phyloP scores from a whole-genome alignment of 345 rosid genomes.

The Eucalyptus leucophloia region DNA sequence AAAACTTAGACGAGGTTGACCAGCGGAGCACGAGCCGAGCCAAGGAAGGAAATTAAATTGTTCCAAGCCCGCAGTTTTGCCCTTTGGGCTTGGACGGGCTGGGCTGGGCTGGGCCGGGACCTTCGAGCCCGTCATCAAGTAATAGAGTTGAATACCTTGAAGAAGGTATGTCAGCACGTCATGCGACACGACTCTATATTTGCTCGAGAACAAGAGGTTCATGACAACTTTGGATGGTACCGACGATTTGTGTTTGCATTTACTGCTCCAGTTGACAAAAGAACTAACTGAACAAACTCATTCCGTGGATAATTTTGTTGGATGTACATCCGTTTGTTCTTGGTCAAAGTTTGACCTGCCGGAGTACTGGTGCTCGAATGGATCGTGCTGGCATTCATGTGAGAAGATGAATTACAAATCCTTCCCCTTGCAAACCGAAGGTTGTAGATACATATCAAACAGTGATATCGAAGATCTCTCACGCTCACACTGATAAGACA shows the following conservation, averaged over 20 bases:
- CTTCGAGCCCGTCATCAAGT: background rate
- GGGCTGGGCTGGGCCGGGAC: background rate
- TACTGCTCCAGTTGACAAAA: background rate
- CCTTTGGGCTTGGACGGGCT: background rate
- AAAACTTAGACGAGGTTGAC: background rate
- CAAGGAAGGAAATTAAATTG: background rate
- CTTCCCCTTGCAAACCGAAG: background rate
- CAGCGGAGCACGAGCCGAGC: background rate
- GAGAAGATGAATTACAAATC: background rate
- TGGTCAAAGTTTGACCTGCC: background rate
- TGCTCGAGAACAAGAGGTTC: background rate
- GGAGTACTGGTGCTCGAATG: background rate
- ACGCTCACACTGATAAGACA: background rate
- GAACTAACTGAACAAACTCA: background rate
- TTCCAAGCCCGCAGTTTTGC: background rate
- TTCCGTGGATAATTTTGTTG: background rate
- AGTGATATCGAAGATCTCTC: background rate
- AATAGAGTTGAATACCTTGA: background rate
- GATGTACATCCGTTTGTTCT: background rate
- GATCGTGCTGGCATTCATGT: background rate
- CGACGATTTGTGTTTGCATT: fast-evolving
- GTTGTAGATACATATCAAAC: background rate
- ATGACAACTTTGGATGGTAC: background rate
- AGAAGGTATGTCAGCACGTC: background rate
- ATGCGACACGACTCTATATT: fast-evolving